Base-by-base conservation (phyloP, 352 stramenopile genomes). In the Pythium inflatum region DNA sequence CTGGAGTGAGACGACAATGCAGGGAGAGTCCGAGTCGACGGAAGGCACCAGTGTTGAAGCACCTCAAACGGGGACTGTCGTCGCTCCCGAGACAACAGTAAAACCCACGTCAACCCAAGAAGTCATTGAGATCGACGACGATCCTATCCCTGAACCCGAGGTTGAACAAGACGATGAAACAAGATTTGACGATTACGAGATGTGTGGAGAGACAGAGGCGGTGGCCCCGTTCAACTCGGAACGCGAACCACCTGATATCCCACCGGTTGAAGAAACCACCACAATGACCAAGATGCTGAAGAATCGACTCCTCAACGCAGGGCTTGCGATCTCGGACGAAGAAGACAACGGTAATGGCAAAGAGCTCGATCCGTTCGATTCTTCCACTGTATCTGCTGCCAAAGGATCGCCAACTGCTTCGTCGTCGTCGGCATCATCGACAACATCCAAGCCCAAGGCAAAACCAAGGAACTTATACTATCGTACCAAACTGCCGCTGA, bases 401-500 rank as follows among this genome's bases (percentile, higher is more conserved):
- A 64, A 71, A 64, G 64, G 64, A 24, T 71, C 64, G 16, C 55
- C 64, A 30, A 71, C 55, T 9, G 64, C 64, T 5, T 73, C 67
- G 25, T 60, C 48, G 0, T 68, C 66, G 3, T 73, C 67, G 3
- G 59, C 68, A 16, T 70, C 68, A 4, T 48, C 70, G 6, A 11
- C 48, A 38, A 18, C 43, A 24, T 51, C 43, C 22, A 51, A 28
- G 11, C 38, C 57, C 43, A 18, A 24, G 83, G 31, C 62, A 38
- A 43, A 56, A 31, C 25, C 18, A 60, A 7, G 31, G 43, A 74
- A 67, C 5, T 31, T 61, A 3, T 67, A 89, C 25, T 77, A 89
- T 51, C 81, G 80, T 48, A 85, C 82, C 7, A 88, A 90, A 33
- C 67, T 92, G 8, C 85, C 85, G 16, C 64, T 92, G 40, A 48